Evolutionary conservation across 2,329 filamentous ascomycete genomes (phyloP), one percentile per base, ranked within the genome.

Genomic region (Sphaerulina musiva): DNA sequence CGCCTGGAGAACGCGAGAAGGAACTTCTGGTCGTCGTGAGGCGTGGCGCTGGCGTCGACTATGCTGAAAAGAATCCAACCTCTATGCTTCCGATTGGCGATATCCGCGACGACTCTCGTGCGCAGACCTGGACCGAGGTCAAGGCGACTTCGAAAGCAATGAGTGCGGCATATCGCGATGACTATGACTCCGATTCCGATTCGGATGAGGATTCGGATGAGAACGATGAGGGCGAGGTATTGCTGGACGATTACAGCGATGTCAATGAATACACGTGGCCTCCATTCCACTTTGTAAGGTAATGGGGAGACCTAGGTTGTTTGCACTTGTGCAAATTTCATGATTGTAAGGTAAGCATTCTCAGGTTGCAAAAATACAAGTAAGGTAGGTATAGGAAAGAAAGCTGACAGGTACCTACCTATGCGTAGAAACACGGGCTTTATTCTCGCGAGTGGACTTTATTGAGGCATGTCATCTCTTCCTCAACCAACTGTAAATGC

Each of bases 21-120:
- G 57, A 59, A 11, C n/a, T 57, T 11, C 26, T 59, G 32, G 45
- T 59, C 17, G 26, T 57, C 7, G 51, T 57, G 26, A 49, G 51
- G 32, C 57, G 57, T 34, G 57, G 57, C 34, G 44, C 17, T 34
- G 51, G 51, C 3, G 45, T 57, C 6, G 42, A 54, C 17, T 54
- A 56, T 14, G 50, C 50, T 7, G 57, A 57, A 34, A 45, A 46
- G 10, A 50, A 53, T 5, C 34, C 46, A 29, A 36, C 51, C 2
- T 39, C 46, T 7, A 45, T 44, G n/a, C 9, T 56, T 10, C 32
- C 32, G 9, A 29, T 12, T 39, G 44, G 46, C 20, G 54, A 53
- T 42, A 47, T 50, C 40, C 54, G 54, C 14, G 23, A 40, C 6
- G 51, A 51, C 23, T 46, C 40, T 40, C 42, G 36, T 12, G 46